phyloP scores from a whole-genome alignment of 768 basidiomycete genomes.

The Lenzites betulinus region DNA sequence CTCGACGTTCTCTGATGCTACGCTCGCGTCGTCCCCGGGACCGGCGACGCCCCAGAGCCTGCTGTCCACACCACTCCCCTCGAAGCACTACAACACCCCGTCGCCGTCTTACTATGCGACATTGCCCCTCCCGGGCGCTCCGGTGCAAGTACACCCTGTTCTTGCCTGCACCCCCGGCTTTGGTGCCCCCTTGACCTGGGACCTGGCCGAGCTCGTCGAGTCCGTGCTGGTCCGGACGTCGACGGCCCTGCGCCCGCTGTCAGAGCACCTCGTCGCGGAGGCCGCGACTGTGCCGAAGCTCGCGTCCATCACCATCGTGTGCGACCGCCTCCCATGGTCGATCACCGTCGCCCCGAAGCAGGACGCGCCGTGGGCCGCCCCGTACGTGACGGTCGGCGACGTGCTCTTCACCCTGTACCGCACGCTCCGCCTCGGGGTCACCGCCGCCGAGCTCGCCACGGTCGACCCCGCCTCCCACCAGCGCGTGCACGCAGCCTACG shows the following conservation, averaged over 20 bases:
- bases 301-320: conserved; percentile 34
- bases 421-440: conserved; percentile 44
- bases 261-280: conserved; percentile 25
- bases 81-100: conserved; percentile 7
- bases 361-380: conserved; percentile 23
- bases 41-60: conserved; percentile 23
- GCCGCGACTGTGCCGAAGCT: conserved; percentile 34
- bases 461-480: conserved; percentile 35
- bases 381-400: conserved; percentile 47
- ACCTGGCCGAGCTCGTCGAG: conserved; percentile 12
- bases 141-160: conserved; percentile 20
- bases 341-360: conserved; percentile 33
- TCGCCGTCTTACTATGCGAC: conserved; percentile 5
- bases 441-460: conserved; percentile 41
- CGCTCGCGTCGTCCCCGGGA: conserved; percentile 25
- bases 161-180: conserved; percentile 22
- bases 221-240: conserved; percentile 1
- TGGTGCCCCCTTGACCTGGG: conserved; percentile 17
- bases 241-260: background rate
- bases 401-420: conserved; percentile 50
- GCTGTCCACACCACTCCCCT: conserved; percentile 4
- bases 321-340: conserved; percentile 38
- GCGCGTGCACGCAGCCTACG: conserved; percentile 46
- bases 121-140: conserved; percentile 7
- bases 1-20: conserved; percentile 22